phyloP scores from a whole-genome alignment of 495 filamentous ascomycete genomes.

The Penicillium lividum region DNA sequence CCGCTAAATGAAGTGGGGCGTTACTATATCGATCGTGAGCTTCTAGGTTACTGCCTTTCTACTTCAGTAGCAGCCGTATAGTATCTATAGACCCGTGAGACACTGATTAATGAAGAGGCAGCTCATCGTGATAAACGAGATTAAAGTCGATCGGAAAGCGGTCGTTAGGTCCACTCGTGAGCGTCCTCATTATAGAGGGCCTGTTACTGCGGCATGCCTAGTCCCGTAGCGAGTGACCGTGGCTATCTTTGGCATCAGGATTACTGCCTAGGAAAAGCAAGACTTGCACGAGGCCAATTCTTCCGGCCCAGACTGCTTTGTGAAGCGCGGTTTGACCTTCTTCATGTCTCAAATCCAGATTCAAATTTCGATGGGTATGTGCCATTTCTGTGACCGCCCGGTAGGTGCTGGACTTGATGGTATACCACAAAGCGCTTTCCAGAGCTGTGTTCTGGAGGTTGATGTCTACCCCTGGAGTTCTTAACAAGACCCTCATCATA shows the following conservation, averaged over 20 bases:
- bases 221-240: constrained; percentile 10
- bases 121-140: constrained; percentile 8
- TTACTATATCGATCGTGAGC: constrained; percentile 10
- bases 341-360: constrained; percentile 6
- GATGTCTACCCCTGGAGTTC: constrained; percentile 5
- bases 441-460: constrained; percentile 11
- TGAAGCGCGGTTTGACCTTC: constrained; percentile 10
- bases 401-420: constrained; percentile 6
- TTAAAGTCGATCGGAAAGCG: background rate
- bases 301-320: constrained; percentile 9
- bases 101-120: constrained; percentile 14
- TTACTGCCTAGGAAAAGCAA: constrained; percentile 11
- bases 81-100: constrained; percentile 8
- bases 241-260: constrained; percentile 8
- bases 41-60: constrained; percentile 1
- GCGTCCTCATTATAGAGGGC: constrained; percentile 7
- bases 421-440: constrained; percentile 16
- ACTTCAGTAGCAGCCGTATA: constrained; percentile 12
- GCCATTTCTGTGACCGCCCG: background rate
- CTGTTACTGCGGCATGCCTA: constrained; percentile 6
- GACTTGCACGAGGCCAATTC: constrained; percentile 11
- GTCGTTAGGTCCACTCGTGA: background rate
- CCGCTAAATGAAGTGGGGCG: constrained; percentile 15
- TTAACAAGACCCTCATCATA: constrained; percentile 6
- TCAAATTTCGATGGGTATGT: background rate